Evolutionary conservation across 2,329 filamentous ascomycete genomes (phyloP).

Genomic region (Xylariomycetidae sp.): DNA sequence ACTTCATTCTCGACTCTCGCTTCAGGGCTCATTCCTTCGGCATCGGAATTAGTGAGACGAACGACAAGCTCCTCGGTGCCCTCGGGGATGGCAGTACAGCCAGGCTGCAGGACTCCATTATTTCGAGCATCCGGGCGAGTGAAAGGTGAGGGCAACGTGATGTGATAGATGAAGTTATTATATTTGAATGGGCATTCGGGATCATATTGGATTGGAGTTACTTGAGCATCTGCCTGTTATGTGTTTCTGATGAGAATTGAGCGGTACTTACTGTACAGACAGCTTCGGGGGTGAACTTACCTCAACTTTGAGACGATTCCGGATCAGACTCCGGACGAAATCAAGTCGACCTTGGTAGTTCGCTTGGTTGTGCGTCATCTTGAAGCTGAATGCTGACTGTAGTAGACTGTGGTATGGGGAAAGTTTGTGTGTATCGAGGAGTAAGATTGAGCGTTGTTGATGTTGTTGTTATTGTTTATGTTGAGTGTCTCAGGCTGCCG

Average conservation of each 20-base stretch:
- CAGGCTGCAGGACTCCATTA: slow-evolving; percentile 12
- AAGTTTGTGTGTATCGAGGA: no score
- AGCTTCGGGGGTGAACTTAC: not conserved
- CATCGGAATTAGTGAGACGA: slow-evolving; percentile 28
- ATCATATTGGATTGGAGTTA: slow-evolving; percentile 27
- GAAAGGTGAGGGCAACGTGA: slow-evolving; percentile 9
- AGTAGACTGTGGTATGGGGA: no score
- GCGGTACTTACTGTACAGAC: not conserved
- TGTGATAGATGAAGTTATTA: slow-evolving; percentile 31
- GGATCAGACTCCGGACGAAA: slow-evolving; percentile 4
- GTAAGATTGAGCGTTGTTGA: no score
- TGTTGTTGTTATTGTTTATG: no score
- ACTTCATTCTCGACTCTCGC: slow-evolving; percentile 30
- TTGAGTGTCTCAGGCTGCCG: no score
- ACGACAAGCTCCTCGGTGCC: slow-evolving; percentile 25
- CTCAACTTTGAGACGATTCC: not conserved
- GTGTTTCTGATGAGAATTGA: not conserved
- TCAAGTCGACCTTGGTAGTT: slow-evolving; percentile 7
- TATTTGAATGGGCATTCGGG: slow-evolving; percentile 28
- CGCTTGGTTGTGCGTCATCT: slow-evolving; percentile 7
- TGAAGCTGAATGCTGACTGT: no score
- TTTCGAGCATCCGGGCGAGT: slow-evolving; percentile 3
- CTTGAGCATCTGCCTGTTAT: slow-evolving; percentile 4
- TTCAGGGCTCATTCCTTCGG: slow-evolving; percentile 23
- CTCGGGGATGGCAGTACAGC: slow-evolving; percentile 21